Base-by-base conservation (phyloP, 2,329 filamentous ascomycete genomes). In the Sporothrix curviconia region DNA sequence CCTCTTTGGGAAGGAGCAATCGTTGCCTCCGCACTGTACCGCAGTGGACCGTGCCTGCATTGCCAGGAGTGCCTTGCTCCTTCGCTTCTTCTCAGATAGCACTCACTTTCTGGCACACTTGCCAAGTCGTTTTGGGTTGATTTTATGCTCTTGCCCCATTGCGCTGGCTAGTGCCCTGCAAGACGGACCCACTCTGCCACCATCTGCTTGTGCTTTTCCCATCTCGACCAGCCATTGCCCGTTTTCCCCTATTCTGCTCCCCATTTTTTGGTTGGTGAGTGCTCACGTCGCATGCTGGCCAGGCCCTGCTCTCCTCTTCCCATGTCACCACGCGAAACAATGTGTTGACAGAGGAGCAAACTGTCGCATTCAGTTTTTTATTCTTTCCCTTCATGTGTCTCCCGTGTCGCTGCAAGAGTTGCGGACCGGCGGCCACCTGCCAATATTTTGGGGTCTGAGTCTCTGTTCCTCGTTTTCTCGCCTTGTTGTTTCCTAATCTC, bases 321-420 rank as follows among this genome's bases (percentile, higher is more conserved):
- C 49, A 52, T 55, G 32, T 43, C 43, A n/a, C 51, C 42, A 55
- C 43, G 51, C 54, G 43, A 55, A 55, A 49, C 50, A 54, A 54
- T 42, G 56, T 44, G 36, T 55, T 50, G 49, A 40, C 25, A 40
- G 22, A 55, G 37, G 43, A 19, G 44, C 22, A 22, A n/a, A 17
- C 36, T 30, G 43, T 53, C 40, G 56, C 56, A 39, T 53, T 54
- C 14, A 17, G 30, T 39, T 28, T 24, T 7, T 24, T 15, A 11
- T 44, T 24, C 11, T 34, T 24, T 19, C 3, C 34, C 15, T 42
- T 22, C n/a, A n/a, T n/a, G n/a, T n/a, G n/a, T n/a, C n/a, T n/a
- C n/a, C n/a, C n/a, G n/a, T n/a, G n/a, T n/a, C n/a, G n/a, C 15
- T n/a, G 24, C 36, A 19, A 53, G 24, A 42, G 15, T 39, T 40